Conservation (phyloP, 1,284 basidiomycete genomes). For the Malassezia furfur region DNA sequence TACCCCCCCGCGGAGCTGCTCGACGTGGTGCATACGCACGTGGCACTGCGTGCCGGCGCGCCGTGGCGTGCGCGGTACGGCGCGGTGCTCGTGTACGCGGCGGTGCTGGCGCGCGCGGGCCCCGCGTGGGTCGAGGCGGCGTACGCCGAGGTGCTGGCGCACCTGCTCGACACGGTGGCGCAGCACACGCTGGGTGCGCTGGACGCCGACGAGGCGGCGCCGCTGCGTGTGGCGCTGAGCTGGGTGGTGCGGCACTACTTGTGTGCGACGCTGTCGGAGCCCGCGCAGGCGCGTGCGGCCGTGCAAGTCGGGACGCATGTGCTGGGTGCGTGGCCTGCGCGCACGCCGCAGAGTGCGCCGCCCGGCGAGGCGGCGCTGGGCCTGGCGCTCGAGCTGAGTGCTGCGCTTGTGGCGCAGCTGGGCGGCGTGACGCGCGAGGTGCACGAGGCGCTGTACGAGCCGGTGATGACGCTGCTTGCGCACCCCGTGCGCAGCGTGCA, state of each 20-base stretch:
- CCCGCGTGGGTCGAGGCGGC: conserved; percentile 69
- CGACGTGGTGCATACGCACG: conserved; percentile 55
- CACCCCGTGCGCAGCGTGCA: conserved; percentile 82
- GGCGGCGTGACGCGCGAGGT: conserved; percentile 83
- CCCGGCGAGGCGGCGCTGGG: conserved; percentile 65
- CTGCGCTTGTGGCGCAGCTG: conserved; percentile 74
- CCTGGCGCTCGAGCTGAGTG: conserved; percentile 70
- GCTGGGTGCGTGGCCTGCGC: conserved; percentile 79
- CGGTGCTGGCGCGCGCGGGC: conserved; percentile 68
- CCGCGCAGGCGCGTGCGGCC: conserved; percentile 84
- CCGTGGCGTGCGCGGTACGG: conserved; percentile 54
- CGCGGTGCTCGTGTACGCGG: conserved; percentile 78
- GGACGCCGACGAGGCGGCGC: not conserved
- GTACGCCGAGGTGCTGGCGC: conserved; percentile 67
- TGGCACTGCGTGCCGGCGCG: conserved; percentile 57
- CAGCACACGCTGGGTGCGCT: conserved; percentile 22
- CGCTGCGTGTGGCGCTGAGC: conserved; percentile 60
- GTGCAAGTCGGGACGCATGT: conserved; percentile 72
- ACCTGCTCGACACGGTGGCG: conserved; percentile 63
- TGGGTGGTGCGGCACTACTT: conserved; percentile 71
- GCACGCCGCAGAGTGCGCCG: conserved; percentile 72
- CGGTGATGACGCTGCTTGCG: conserved; percentile 69
- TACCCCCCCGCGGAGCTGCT: conserved; percentile 74
- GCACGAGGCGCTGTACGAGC: conserved; percentile 78
- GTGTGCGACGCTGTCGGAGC: conserved; percentile 66